Conservation (phyloP, 805 yeast genomes). For the Komagataella pastoris region DNA sequence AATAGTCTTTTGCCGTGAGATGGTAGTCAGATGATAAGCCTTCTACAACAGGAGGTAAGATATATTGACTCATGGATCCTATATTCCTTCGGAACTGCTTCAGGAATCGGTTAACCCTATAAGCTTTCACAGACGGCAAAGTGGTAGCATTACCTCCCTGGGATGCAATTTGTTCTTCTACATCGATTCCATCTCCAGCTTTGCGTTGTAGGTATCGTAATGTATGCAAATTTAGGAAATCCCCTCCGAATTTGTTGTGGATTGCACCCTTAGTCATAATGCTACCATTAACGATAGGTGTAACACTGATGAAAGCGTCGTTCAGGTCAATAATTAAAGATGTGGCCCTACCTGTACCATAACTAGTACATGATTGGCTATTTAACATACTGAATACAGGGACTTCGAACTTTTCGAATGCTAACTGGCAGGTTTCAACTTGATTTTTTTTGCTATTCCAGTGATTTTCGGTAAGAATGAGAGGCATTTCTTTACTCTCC, state of each 20-base stretch:
- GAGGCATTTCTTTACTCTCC: slow-evolving; percentile 43
- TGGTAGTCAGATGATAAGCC: slow-evolving; percentile 32
- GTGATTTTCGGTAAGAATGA: slow-evolving; percentile 40
- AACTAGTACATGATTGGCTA: slow-evolving; percentile 65
- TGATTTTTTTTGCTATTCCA: slow-evolving; percentile 57
- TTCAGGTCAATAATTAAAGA: slow-evolving; percentile 80
- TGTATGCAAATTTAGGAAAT: slow-evolving; percentile 59
- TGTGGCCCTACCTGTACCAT: slow-evolving; percentile 65
- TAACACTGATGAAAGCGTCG: slow-evolving; percentile 50
- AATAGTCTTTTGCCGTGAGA: slow-evolving; percentile 25
- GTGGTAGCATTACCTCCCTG: slow-evolving; percentile 19
- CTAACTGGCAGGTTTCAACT: slow-evolving; percentile 48
- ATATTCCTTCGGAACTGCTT: slow-evolving; percentile 31
- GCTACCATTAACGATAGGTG: slow-evolving; percentile 69
- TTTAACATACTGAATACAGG: slow-evolving; percentile 69
- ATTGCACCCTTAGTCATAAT: slow-evolving; percentile 51
- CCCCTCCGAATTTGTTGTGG: slow-evolving; percentile 73
- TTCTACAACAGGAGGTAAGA: slow-evolving; percentile 21
- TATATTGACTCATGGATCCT: slow-evolving; percentile 12
- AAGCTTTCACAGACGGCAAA: slow-evolving; percentile 15
- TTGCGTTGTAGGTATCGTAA: slow-evolving; percentile 29
- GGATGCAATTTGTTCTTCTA: slow-evolving; percentile 1
- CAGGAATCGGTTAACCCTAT: slow-evolving; percentile 25
- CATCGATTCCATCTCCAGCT: slow-evolving; percentile 1
- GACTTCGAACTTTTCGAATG: slow-evolving; percentile 60